phyloP scores from a whole-genome alignment of 2,329 filamentous ascomycete genomes.

The Phymatotrichopsis omnivora region DNA sequence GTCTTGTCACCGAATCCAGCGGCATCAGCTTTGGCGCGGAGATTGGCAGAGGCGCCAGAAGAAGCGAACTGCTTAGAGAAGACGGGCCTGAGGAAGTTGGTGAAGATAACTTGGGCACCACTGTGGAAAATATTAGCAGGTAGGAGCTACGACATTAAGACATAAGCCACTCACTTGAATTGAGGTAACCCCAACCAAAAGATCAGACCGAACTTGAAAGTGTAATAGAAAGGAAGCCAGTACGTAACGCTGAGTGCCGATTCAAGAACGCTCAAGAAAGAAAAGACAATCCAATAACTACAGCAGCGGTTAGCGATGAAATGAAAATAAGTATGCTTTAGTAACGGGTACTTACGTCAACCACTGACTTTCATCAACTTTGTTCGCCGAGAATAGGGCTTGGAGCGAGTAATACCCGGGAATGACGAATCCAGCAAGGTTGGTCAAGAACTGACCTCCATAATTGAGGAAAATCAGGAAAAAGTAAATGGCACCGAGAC shows the following conservation, averaged over 20 bases:
- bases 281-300: conserved; percentile 77
- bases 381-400: conserved; percentile 61
- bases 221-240: conserved; percentile 99
- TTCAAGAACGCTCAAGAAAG: conserved; percentile 69
- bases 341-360: conserved; percentile 48
- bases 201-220: conserved; percentile 96
- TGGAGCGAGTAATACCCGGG: conserved; percentile 75
- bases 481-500: conserved; percentile 62
- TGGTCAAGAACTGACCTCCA: conserved; percentile 76
- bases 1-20: conserved; percentile 53
- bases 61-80: conserved; percentile 81
- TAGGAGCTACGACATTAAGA: neutral
- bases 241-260: conserved; percentile 75
- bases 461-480: conserved; percentile 91
- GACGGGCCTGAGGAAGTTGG: conserved; percentile 84
- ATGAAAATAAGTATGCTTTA: neutral
- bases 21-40: conserved; percentile 78
- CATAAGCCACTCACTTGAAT: conserved; percentile 59
- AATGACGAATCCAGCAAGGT: conserved; percentile 72
- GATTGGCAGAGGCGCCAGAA: conserved; percentile 61
- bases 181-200: conserved; percentile 96
- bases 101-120: conserved; percentile 93
- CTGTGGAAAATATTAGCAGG: conserved; percentile 41
- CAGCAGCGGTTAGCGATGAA: neutral
- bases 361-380: conserved; percentile 74